Evolutionary conservation across 2,329 filamentous ascomycete species (phyloP).

Genomic region (Diaporthe citrichinensis): DNA sequence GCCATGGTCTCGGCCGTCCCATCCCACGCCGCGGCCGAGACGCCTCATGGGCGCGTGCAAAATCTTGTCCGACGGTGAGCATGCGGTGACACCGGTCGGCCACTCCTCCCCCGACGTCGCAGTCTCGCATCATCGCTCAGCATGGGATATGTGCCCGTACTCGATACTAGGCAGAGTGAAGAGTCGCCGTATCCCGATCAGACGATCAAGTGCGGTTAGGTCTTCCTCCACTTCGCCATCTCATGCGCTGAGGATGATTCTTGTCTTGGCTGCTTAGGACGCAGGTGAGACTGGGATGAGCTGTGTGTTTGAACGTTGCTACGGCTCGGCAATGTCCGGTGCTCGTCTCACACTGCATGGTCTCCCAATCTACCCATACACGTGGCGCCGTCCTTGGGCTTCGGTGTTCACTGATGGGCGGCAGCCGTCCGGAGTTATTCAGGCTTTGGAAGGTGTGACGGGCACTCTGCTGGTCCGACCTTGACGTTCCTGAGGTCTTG

Average conservation of each 20-base stretch:
- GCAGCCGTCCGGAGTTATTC: too few relatives aligned
- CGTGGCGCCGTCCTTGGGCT: background rate
- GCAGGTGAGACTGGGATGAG: background rate
- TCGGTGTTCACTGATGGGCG: too few relatives aligned
- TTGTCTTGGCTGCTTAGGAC: background rate
- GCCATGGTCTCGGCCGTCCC: background rate
- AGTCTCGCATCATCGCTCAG: conserved; percentile 10
- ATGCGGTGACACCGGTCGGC: conserved; percentile 8
- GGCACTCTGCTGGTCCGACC: background rate
- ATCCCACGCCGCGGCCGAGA: background rate
- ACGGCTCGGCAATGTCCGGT: background rate
- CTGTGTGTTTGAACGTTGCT: too few relatives aligned
- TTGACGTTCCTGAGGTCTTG: too few relatives aligned
- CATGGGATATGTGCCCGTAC: background rate
- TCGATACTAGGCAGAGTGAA: background rate
- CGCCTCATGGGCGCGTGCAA: background rate
- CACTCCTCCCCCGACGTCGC: conserved; percentile 11
- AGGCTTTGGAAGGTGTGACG: background rate
- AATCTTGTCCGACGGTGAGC: background rate
- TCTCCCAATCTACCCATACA: background rate
- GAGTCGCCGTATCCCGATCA: background rate
- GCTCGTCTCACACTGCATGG: background rate
- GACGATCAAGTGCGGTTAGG: background rate
- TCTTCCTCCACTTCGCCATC: background rate
- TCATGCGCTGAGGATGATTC: background rate